These are phyloP conservation scores for Lipomyces oligophaga DNA, from an alignment of 805 yeast genomes.

Conservation along the genomic window DNA sequence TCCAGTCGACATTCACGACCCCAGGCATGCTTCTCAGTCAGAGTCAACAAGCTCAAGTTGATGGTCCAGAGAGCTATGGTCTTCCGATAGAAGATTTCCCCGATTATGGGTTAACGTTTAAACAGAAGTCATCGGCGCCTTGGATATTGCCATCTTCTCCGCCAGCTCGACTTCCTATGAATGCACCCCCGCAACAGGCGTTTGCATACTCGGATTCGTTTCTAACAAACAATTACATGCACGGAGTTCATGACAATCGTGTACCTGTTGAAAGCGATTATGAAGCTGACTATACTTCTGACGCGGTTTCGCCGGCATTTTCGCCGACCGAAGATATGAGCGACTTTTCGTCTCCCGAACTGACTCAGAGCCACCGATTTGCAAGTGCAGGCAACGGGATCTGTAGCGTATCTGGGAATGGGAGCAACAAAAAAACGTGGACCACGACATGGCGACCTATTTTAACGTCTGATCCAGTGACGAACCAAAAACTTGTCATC, in stretches of 20 bases:
- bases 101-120: no score
- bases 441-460: constrained; percentile 26
- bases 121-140: no score
- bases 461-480: constrained; percentile 23
- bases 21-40: no score
- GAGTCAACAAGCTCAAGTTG: background rate
- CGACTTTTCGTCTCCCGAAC: constrained; percentile 26
- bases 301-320: constrained; percentile 20
- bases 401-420: no score
- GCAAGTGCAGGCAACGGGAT: constrained; percentile 1
- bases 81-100: no score
- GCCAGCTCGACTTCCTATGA: background rate
- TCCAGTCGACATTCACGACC: no score
- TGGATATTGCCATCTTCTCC: constrained; percentile 1
- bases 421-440: constrained; percentile 9
- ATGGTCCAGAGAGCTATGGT: no score
- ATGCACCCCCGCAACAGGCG: no score
- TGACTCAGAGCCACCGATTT: constrained; percentile 6
- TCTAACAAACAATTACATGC: background rate
- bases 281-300: constrained; percentile 23
- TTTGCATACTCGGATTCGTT: background rate
- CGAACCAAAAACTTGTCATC: constrained; percentile 10
- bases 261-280: constrained; percentile 16
- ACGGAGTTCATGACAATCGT: constrained; percentile 1
- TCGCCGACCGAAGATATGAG: constrained; percentile 23